Evolutionary conservation across 495 filamentous ascomycete species (phyloP), one percentile per base, ranked within the genome.

Genomic region (Thozetella sp.): DNA sequence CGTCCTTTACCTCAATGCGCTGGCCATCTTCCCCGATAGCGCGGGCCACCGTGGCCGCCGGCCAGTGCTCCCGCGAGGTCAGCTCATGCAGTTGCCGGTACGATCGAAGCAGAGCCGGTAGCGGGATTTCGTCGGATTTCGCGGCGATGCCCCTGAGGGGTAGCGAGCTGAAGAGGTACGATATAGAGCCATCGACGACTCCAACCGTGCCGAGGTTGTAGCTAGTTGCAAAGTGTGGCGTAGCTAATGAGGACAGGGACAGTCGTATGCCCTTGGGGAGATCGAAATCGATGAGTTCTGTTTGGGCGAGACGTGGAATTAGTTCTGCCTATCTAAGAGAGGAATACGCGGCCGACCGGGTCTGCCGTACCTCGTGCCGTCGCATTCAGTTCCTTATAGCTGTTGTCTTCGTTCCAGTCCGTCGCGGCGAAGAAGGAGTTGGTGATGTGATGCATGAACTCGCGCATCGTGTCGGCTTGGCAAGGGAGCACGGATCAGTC

Each of bases 401-500:
- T 92, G 74, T 97, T 98, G 77, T 99, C 93, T 60, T 86, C 83
- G 70, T 94, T 91, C 95, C 95, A 98, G 63, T 86, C 80, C 4
- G 93, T 93, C 56, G 88, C 88, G 73, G 89, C 82, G 73, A 91
- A 90, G 77, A 98, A 99, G 71, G 92, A 89, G 71, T 91, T 86
- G 73, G 96, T 94, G 74, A 99, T 88, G 76, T 96, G 93, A 70
- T 97, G 92, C 93, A 98, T 99, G 80, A 97, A 99, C 72, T 92
- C 89, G 78, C 96, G 87, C 95, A 99, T 99, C 46, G 27, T 68
- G 52, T 3, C 19, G 37, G 22, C 51, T 56, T 54, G 48, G 13
- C 46, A n/a, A n/a, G 43, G 43, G n/a, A 48, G 4, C n/a, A 10
- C 6, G 30, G 30, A 15, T 15, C 6, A 15, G 15, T 37, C 6